Evolutionary conservation across 345 rosid species (phyloP), one percentile per base, ranked within the genome.

Genomic region (Laguncularia racemosa): DNA sequence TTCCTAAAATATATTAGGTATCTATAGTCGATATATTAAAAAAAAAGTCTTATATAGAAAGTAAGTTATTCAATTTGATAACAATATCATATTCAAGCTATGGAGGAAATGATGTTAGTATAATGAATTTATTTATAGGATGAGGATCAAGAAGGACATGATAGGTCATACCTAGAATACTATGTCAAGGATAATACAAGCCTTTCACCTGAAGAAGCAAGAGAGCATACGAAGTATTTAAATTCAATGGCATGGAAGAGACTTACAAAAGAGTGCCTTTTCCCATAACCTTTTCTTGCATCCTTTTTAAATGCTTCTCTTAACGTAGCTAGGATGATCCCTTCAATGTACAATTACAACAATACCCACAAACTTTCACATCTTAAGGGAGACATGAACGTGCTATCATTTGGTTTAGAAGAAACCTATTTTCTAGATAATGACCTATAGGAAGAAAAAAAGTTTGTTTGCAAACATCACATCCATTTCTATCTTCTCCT

Each of bases 121-220:
- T 23, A 23, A 23, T 23, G 28, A 23, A 23, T 23, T 23, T n/a
- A 12, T 15, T 16, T n/a, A 20, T 26, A 61, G 65, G 58, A 64
- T 45, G 68, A 64, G 68, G n/a, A 21, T 44, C 68, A 56, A 43
- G 61, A 64, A 9, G 60, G 67, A 13, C 50, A 65, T 14, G 95
- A 82, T 58, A 86, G 86, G 20, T 84, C 91, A 14, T 84, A 69
- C 21, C 8, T 87, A 44, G 79, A 81, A 40, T 87, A 76, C 60
- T 80, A 78, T 73, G 59, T 70, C 62, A 75, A 76, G 28, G 79
- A 87, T 46, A 28, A 75, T 16, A 45, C 44, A 59, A 76, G 63
- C n/a, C 28, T 57, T 50, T 57, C 70, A 0, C 53, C 40, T 8
- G 84, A 70, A 40, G 71, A 21, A 2, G 88, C 73, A 2, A 51